These are phyloP conservation scores for Pythium dissimile DNA, from an alignment of 352 stramenopile genomes.

Conservation along the genomic window DNA sequence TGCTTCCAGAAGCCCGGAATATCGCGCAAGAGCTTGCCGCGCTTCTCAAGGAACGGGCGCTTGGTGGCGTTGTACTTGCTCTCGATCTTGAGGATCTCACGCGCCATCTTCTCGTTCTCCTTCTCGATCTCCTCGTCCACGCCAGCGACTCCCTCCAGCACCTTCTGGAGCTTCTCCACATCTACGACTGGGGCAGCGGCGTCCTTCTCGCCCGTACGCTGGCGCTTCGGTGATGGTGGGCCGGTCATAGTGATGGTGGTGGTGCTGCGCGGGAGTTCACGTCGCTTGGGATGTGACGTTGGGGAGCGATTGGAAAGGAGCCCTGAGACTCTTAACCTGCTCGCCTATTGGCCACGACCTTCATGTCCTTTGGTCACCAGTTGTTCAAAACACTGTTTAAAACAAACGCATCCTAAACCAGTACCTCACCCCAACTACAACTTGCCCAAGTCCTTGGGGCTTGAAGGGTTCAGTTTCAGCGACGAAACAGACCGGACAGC, in stretches of 20 bases:
- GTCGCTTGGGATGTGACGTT: conserved; percentile 4
- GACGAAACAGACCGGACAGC: conserved; percentile 15
- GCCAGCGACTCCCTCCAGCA: conserved; percentile 43
- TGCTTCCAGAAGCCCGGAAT: conserved; percentile 82
- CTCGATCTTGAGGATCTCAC: conserved; percentile 70
- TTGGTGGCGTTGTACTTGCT: conserved; percentile 75
- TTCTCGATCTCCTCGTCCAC: conserved; percentile 67
- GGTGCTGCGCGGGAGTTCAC: neutral
- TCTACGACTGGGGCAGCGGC: conserved; percentile 21
- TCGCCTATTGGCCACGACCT: no score
- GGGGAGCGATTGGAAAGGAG: neutral
- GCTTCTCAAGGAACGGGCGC: conserved; percentile 62
- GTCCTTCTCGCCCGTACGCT: conserved; percentile 59
- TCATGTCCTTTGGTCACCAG: conserved; percentile 24
- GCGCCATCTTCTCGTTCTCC: conserved; percentile 55
- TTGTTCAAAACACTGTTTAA: conserved; percentile 19
- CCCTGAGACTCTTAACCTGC: conserved; percentile 4
- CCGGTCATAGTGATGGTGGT: conserved; percentile 34
- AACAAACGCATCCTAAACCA: conserved; percentile 3
- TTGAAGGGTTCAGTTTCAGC: conserved; percentile 17
- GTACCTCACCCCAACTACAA: neutral
- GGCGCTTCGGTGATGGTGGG: conserved; percentile 65
- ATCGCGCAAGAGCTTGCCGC: conserved; percentile 50
- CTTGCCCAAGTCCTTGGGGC: neutral
- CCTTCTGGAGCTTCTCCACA: conserved; percentile 46